Base-by-base conservation (phyloP, 2,329 filamentous ascomycete genomes). In the Hirsutella rhossiliensis region DNA sequence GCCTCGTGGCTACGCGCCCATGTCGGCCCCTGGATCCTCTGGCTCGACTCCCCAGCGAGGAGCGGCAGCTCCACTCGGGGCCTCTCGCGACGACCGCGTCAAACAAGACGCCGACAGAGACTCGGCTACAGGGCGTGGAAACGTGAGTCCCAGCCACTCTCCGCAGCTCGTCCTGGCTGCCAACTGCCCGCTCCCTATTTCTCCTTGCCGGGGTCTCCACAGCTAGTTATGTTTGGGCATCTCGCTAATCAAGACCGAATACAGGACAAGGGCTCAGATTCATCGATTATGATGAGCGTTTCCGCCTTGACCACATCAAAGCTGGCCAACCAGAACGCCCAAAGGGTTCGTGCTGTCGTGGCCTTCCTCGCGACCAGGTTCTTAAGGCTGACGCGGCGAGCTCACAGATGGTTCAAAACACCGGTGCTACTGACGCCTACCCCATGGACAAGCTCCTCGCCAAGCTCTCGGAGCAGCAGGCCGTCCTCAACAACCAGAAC, bases 371-470 rank as follows among this genome's bases (percentile, higher is more conserved):
- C 2, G 18, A 4, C 7, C 23, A 8, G 12, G 5, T 12, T 11
- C n/a, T 23, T 11, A 18, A 17, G 18, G 18, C 40, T 42, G 19
- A 42, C n/a, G 19, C 27, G 4, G 52, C 41, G 52, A 52, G 36
- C 30, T 28, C 36, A 5, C 28, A 75, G 65, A 59, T 65, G 42
- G 68, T 56, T 48, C 68, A 72, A 52, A 69, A 74, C 30, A 38
- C 59, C 11, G 56, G 54, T 6, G 48, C 59, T 11, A 49, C 56
- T 40, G 70, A 73, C 36, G 50, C 62, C 28, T 73, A 70, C 44
- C 69, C 73, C 9, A 78, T 89, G 70, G 85, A 92, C 54, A 80
- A 80, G 47, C 75, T 88, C 42, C 67, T 88, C 50, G 77, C 82
- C 45, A 84, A 81, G 57, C 71, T 90, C 40, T 77, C 78, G n/a